Evolutionary conservation across 371 early-diverging fungal species (phyloP), one percentile per base, ranked within the genome.

Genomic region (Apophysomyces variabilis): DNA sequence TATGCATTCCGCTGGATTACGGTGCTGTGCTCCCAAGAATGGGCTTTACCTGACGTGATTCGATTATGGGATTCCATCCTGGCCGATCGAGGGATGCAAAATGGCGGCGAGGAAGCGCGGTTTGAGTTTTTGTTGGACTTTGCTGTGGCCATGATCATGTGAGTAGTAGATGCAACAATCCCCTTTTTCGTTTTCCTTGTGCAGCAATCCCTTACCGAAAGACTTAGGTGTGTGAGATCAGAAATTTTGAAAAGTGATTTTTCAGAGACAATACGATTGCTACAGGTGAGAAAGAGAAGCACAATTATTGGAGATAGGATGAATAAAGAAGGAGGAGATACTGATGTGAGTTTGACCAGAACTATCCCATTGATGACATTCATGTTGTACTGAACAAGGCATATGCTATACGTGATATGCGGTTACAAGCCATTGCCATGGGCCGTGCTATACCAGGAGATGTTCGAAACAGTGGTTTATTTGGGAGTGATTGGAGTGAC

Each of bases 1-100:
- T 95, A 90, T 77, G 87, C 91, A 12, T 91, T 95, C 70, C 87
- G 95, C 0, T 95, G 95, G 95, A 76, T 94, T 59, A 90, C 94
- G 3, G 93, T 93, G 4, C 71, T 93, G 43, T 90, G 91, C 45
- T 87, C 93, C 1, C 93, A 93, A 70, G 95, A 94, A 78, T 95
- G 91, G 79, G 79, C 85, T 54, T 72, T 95, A 14, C 94, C 94
- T 0, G 92, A 92, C 72, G 89, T 93, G 0, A 88, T 95, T 62
- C 79, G 92, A 13, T 72, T 95, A 44, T 95, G 95, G 95, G 95
- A 95, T 73, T 86, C 93, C 38, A 67, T 93, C 13, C 76, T 95
- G 54, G 88, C 94, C 0, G 91, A 95, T 68, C 67, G 87, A 57
- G 79, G 73, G 45, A 76, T 66, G 63, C 72, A 64, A 64, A 76